Base-by-base conservation (phyloP, 2,329 filamentous ascomycete genomes). In the Phaeosphaeriaceae sp. region DNA sequence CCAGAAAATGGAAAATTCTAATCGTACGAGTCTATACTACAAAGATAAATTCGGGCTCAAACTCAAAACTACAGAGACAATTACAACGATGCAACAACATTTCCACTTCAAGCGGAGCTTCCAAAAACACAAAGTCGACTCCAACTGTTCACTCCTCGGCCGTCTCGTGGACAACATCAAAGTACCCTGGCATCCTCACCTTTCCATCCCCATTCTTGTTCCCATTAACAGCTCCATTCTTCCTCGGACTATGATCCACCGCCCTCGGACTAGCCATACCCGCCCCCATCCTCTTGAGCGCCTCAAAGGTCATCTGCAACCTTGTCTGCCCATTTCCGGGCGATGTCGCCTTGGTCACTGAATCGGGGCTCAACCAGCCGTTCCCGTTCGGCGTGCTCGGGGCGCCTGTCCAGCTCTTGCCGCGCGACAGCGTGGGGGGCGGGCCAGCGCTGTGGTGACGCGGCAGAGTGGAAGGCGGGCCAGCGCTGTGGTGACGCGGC, bases 241-340 rank as follows among this genome's bases (percentile, higher is more conserved):
- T 62, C 49, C 47, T 58, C 11, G 35, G 35, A 40, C 17, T 40
- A 15, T 28, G 50, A 23, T 68, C 65, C 1, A 59, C 3, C 1
- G 59, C 3, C 19, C 52, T 56, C 35, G 69, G 71, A 51, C 64
- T 72, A 2, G 17, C 50, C 54, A 75, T 49, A 13, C 67, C 69
- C 7, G 59, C 30, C 49, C 68, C 61, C 60, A 73, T 65, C 58
- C 66, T 73, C 58, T 69, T 74, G 48, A 73, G 66, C 15, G 58
- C 65, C 19, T 70, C 64, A 58, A 75, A 75, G 8, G 67, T 69
- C 49, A 57, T 55, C 50, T 72, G 70, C 52, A 72, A 32, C 19
- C 71, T 57, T n/a, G 68, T 73, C 47, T 65, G 65, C 1, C 51
- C 49, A 24, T 11, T 21, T 8, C 28, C 21, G 23, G 19, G 22